Conservation (phyloP, 2,329 filamentous ascomycete genomes). For the Aspergillus terreus region DNA sequence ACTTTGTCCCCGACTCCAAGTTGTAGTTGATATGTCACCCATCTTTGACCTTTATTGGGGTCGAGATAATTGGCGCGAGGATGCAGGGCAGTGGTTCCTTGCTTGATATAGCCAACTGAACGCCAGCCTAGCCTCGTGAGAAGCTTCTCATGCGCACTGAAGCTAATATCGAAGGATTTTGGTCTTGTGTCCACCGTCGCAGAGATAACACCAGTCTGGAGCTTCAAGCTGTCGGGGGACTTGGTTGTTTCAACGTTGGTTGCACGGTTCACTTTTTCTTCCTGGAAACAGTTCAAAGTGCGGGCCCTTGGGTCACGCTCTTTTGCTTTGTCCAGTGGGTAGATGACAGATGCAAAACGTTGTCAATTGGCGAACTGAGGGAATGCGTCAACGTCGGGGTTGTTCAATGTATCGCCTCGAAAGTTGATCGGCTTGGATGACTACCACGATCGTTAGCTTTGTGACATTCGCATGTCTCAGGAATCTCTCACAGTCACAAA, state of each 20-base stretch:
- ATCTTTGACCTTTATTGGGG: slow-evolving; percentile 7
- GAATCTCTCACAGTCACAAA: slow-evolving; percentile 5
- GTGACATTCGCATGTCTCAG: neutral
- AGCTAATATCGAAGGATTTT: slow-evolving; percentile 7
- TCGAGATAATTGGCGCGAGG: slow-evolving; percentile 7
- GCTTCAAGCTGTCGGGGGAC: neutral
- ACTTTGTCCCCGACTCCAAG: slow-evolving; percentile 8
- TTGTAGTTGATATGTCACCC: slow-evolving; percentile 10
- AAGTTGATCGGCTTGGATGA: slow-evolving; percentile 6
- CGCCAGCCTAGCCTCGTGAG: slow-evolving; percentile 6
- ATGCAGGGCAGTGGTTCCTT: slow-evolving; percentile 5
- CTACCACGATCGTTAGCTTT: neutral
- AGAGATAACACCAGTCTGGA: neutral
- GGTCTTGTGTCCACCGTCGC: slow-evolving; percentile 5
- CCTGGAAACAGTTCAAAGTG: slow-evolving; percentile 7
- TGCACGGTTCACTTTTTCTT: neutral
- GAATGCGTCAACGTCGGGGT: slow-evolving; percentile 7
- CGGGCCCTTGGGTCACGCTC: slow-evolving; percentile 6
- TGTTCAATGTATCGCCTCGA: slow-evolving; percentile 9
- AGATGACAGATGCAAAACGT: slow-evolving; percentile 4
- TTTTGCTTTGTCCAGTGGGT: slow-evolving; percentile 7
- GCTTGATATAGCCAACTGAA: slow-evolving; percentile 7
- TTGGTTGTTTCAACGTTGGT: slow-evolving; percentile 1
- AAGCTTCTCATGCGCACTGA: slow-evolving; percentile 3
- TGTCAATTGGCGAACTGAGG: slow-evolving; percentile 5